These are phyloP conservation scores for Volvox reticuliferus DNA, from an alignment of 139 green algal genomes.

Conservation along the genomic window DNA sequence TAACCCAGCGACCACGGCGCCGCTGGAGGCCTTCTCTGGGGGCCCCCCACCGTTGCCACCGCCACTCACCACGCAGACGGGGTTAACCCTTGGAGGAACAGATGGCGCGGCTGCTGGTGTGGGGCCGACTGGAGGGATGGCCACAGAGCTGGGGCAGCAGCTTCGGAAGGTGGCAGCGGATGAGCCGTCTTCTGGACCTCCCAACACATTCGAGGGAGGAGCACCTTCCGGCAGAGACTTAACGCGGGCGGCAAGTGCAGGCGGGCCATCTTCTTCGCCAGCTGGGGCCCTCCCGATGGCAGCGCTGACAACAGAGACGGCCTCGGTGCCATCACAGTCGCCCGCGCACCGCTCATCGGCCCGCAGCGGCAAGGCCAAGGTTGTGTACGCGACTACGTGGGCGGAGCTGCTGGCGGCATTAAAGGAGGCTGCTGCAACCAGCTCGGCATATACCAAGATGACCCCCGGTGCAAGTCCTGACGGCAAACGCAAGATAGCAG, in stretches of 20 bases:
- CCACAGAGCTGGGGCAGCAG: too few relatives aligned
- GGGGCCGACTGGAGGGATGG: too few relatives aligned
- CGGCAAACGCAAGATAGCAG: not conserved
- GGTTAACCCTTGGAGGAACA: too few relatives aligned
- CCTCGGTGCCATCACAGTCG: too few relatives aligned
- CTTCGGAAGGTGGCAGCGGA: too few relatives aligned
- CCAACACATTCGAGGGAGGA: not conserved
- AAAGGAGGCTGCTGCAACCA: not conserved
- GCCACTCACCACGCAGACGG: too few relatives aligned
- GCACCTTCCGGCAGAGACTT: not conserved
- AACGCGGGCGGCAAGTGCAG: not conserved
- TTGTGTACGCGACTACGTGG: not conserved
- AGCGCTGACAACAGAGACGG: not conserved
- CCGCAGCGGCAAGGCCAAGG: not conserved
- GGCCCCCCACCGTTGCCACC: too few relatives aligned
- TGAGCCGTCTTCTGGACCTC: too few relatives aligned
- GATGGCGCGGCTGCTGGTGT: too few relatives aligned
- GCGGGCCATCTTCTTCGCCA: not conserved
- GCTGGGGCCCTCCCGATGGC: not conserved
- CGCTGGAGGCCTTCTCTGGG: too few relatives aligned
- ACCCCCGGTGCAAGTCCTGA: not conserved
- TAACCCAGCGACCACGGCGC: too few relatives aligned
- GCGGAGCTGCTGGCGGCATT: not conserved
- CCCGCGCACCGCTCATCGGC: too few relatives aligned
- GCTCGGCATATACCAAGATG: not conserved